Percentiles rank a stretch among this genome's conserved stretches.
phyloP scores from a whole-genome alignment of 2,329 filamentous ascomycete species.

The Lasiodiplodia sp. region DNA sequence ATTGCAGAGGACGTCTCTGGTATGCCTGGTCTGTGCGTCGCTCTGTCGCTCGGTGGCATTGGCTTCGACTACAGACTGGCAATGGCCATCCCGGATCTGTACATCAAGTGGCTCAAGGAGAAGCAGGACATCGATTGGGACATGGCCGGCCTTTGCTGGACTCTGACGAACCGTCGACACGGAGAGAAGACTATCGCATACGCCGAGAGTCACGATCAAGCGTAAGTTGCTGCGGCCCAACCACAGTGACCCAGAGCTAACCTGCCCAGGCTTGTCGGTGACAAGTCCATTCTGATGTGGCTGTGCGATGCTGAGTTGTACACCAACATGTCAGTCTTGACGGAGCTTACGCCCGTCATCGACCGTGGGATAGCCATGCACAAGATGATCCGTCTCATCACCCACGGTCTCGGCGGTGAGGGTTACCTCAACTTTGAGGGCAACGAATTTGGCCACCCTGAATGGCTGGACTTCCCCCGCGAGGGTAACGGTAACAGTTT shows the following conservation, averaged over 20 bases:
- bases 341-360: constrained; percentile 85
- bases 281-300: constrained; percentile 98
- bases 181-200: constrained; percentile 99
- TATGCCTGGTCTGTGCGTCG: constrained; percentile 95
- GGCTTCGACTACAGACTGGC: constrained; percentile 97
- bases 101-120: constrained; percentile 98
- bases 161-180: constrained; percentile 88
- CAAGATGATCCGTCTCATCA: constrained; percentile 96
- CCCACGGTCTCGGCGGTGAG: constrained; percentile 89
- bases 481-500: constrained; percentile 92
- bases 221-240: constrained; percentile 77
- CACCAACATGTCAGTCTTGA: constrained; percentile 91
- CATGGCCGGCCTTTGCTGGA: constrained; percentile 82
- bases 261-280: constrained; percentile 79
- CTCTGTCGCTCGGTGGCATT: constrained; percentile 84
- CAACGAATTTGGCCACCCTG: constrained; percentile 97
- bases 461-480: constrained; percentile 98
- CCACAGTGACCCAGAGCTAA: constrained; percentile 92
- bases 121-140: constrained; percentile 91
- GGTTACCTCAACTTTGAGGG: constrained; percentile 99
- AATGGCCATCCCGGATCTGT: constrained; percentile 98
- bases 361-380: constrained; percentile 90
- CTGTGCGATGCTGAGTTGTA: constrained; percentile 97
- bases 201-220: constrained; percentile 96
- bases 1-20: constrained; percentile 97